A percentile compares a stretch with the other conserved stretches of the same genome.
Conservation (phyloP, 768 basidiomycete genomes). For the Leucosporidium scottii region DNA sequence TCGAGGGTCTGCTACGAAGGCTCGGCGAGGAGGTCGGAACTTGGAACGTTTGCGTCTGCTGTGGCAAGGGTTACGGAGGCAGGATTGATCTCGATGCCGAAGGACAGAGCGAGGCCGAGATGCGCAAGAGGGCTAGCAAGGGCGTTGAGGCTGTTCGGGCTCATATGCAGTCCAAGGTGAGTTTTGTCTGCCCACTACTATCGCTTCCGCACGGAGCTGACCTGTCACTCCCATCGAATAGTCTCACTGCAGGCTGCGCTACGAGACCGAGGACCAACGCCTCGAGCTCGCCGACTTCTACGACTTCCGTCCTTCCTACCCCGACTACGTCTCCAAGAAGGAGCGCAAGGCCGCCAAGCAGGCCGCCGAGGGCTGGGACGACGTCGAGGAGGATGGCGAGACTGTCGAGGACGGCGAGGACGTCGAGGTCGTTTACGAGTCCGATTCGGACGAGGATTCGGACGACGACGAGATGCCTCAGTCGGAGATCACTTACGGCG, state of each 20-base stretch:
- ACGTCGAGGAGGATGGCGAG: constrained; percentile 35
- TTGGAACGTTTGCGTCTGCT: constrained; percentile 88
- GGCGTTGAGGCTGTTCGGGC: constrained; percentile 80
- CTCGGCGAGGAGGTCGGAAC: constrained; percentile 88
- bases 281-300: constrained; percentile 89
- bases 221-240: neutral
- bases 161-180: constrained; percentile 83
- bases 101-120: constrained; percentile 71
- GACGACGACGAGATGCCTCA: constrained; percentile 42
- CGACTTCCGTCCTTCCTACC: constrained; percentile 79
- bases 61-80: constrained; percentile 56
- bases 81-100: constrained; percentile 75
- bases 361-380: constrained; percentile 41
- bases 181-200: neutral
- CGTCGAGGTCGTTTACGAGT: constrained; percentile 47
- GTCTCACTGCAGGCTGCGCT: constrained; percentile 90
- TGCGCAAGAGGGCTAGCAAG: constrained; percentile 57
- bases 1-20: constrained; percentile 70
- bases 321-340: constrained; percentile 45
- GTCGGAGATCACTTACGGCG: constrained; percentile 63
- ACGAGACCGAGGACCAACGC: constrained; percentile 68
- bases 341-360: constrained; percentile 37
- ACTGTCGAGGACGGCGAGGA: constrained; percentile 39
- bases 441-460: constrained; percentile 43
- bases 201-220: neutral